Percentiles rank a stretch among this genome's conserved stretches.
phyloP scores from a whole-genome alignment of 192 early-diverging fungal genomes.

The Coemansia umbellata region DNA sequence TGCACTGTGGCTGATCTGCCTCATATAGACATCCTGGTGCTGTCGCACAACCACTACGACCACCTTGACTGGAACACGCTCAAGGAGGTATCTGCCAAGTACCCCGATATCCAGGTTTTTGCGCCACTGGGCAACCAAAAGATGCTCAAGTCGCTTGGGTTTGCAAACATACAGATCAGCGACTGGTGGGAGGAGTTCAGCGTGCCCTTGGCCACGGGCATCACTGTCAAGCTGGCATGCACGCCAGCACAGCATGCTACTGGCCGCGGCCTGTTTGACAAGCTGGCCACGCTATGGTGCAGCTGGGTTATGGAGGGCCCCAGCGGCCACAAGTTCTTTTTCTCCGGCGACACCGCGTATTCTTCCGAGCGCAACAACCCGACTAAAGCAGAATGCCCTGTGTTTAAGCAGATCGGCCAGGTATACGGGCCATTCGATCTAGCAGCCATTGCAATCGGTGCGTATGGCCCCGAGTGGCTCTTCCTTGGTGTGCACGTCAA shows the following conservation, averaged over 20 bases:
- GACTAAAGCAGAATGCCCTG: slow-evolving; percentile 66
- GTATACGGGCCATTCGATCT: slow-evolving; percentile 71
- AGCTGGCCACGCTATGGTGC: slow-evolving; percentile 75
- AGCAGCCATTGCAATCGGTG: slow-evolving; percentile 79
- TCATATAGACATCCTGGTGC: slow-evolving; percentile 66
- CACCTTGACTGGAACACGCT: slow-evolving; percentile 73
- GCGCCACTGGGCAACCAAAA: slow-evolving; percentile 74
- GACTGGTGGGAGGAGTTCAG: slow-evolving; percentile 76
- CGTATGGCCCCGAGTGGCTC: slow-evolving; percentile 67
- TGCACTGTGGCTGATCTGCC: slow-evolving; percentile 64
- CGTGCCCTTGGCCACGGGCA: slow-evolving; percentile 5
- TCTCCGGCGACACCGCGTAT: slow-evolving; percentile 75
- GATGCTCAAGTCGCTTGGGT: slow-evolving; percentile 57
- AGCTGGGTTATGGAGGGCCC: slow-evolving; percentile 61
- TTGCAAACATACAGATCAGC: slow-evolving; percentile 57
- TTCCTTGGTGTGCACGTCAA: slow-evolving; percentile 71
- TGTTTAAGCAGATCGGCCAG: slow-evolving; percentile 76
- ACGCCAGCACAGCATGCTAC: slow-evolving; percentile 61
- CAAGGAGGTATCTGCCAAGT: slow-evolving; percentile 47
- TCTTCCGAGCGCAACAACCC: slow-evolving; percentile 56
- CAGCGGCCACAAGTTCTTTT: slow-evolving; percentile 32
- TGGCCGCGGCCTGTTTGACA: slow-evolving; percentile 58
- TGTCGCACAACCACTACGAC: slow-evolving; percentile 90
- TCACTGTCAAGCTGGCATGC: slow-evolving; percentile 61
- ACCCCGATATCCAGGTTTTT: slow-evolving; percentile 56